Evolutionary conservation across 1,284 basidiomycete species (phyloP).

Genomic region (Vanrija humicola): DNA sequence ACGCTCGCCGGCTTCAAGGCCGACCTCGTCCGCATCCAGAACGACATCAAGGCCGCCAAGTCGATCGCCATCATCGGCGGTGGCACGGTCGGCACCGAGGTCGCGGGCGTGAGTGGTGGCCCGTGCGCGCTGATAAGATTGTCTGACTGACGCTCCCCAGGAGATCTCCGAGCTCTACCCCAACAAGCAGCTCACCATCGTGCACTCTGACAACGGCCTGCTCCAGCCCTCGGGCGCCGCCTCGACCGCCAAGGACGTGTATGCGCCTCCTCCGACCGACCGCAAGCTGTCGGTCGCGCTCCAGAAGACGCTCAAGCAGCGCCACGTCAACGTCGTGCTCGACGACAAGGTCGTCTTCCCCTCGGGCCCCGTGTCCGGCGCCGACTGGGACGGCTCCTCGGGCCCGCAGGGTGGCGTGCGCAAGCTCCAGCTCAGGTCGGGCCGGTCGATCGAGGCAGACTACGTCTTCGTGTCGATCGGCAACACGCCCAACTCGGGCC

Average conservation of each 20-base stretch:
- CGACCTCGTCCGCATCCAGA: constrained; percentile 30
- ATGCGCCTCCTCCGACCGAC: constrained; percentile 22
- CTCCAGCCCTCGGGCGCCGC: constrained; percentile 20
- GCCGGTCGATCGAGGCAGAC: constrained; percentile 45
- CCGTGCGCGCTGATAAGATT: too few relatives aligned
- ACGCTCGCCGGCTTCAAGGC: constrained; percentile 22
- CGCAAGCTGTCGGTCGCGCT: constrained; percentile 34
- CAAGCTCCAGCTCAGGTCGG: constrained; percentile 36
- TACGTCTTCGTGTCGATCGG: constrained; percentile 50
- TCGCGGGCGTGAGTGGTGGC: constrained; percentile 43
- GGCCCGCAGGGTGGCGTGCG: constrained; percentile 20
- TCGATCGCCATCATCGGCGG: constrained; percentile 48
- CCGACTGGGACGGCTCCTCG: constrained; percentile 26
- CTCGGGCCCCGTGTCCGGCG: neutral
- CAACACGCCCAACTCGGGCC: constrained; percentile 44
- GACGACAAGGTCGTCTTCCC: constrained; percentile 35
- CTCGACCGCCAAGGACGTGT: constrained; percentile 10
- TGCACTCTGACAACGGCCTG: constrained; percentile 25
- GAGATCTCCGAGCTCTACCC: constrained; percentile 33
- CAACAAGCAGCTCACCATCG: constrained; percentile 28
- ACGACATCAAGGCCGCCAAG: constrained; percentile 32
- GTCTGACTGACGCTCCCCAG: neutral
- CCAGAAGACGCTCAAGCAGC: constrained; percentile 31
- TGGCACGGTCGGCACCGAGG: constrained; percentile 52
- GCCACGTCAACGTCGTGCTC: constrained; percentile 43